These are phyloP conservation scores for Cladosporium cucumerinum DNA, from an alignment of 2,329 filamentous ascomycete genomes.

Conservation along the genomic window DNA sequence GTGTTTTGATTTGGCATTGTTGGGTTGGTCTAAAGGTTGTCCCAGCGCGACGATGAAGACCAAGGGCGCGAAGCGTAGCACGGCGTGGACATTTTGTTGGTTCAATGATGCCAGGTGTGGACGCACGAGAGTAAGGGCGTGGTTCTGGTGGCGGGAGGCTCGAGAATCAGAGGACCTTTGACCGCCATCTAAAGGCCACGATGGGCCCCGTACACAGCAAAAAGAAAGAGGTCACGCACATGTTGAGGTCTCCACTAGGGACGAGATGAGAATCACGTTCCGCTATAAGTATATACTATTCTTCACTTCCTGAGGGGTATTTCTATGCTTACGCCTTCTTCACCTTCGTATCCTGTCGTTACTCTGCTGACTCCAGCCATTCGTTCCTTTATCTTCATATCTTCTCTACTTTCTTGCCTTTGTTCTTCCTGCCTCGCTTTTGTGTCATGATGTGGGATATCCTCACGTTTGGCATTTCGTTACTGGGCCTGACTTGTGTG, in stretches of 20 bases:
- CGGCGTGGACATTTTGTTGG: background rate
- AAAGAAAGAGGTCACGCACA: background rate
- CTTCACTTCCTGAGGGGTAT: no score
- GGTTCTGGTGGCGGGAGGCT: background rate
- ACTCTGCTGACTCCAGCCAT: background rate
- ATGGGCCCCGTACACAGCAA: background rate
- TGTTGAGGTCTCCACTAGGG: background rate
- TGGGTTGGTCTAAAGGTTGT: background rate
- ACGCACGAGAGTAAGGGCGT: background rate
- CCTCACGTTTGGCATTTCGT: background rate
- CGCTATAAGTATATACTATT: background rate
- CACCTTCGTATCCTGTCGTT: background rate
- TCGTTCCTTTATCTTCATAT: background rate
- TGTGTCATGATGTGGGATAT: background rate
- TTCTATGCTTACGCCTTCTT: background rate
- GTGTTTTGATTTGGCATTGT: background rate
- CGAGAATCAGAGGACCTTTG: background rate
- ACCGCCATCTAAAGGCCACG: background rate
- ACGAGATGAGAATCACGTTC: background rate
- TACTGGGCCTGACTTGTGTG: background rate
- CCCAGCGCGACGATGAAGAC: background rate
- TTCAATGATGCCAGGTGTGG: background rate
- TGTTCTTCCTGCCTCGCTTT: background rate
- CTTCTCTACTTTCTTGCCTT: background rate
- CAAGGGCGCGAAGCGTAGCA: background rate